Base-by-base conservation (phyloP, 2,329 filamentous ascomycete species). In the Pseudogymnoascus sp. region DNA sequence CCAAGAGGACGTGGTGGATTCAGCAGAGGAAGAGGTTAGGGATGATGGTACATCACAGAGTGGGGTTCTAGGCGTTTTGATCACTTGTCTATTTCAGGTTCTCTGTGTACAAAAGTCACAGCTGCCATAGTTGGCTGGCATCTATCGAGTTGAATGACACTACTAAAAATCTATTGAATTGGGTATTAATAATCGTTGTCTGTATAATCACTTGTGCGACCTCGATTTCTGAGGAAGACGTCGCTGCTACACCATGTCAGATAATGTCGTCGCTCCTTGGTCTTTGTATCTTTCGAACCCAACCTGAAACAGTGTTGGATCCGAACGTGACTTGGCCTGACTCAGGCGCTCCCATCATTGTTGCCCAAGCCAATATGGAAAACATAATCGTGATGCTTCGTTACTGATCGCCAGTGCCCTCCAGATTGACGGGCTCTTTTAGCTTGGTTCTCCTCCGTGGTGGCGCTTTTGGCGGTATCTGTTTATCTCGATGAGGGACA, bases 11-110 rank as follows among this genome's bases (percentile, higher is more conserved):
- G 63, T 48, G 61, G 62, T 33, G 71, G 71, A 12, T 72, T 72
- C 61, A 70, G 66, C 28, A 67, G 72, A 64, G 66, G 69, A 56
- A 67, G 70, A 8, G 63, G 67, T 52, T 57, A 57, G 55, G 55
- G 35, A 23, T 57, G 23, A 5, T 18, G 35, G 23, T 38, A 37
- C 35, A 38, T 38, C 19, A 57, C 33, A 37, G 35, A 35, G 33
- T 35, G 55, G 55, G 35, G 35, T 57, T 57, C 30, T 57, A 38
- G 55, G 55, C 55, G 55, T 57, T 57, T 38, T 57, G 55, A 38
- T 57, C 55, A 37, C 55, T 57, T 57, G 55, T 57, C 55, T 57
- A 57, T 57, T 57, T 57, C 55, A 57, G 55, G 55, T 35, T 52
- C 30, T 57, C 55, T 57, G 55, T 57, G 55, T 57, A 37, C 55